Base-by-base conservation (phyloP, 257 asterid genomes). In the Oldenlandia corymbosa region DNA sequence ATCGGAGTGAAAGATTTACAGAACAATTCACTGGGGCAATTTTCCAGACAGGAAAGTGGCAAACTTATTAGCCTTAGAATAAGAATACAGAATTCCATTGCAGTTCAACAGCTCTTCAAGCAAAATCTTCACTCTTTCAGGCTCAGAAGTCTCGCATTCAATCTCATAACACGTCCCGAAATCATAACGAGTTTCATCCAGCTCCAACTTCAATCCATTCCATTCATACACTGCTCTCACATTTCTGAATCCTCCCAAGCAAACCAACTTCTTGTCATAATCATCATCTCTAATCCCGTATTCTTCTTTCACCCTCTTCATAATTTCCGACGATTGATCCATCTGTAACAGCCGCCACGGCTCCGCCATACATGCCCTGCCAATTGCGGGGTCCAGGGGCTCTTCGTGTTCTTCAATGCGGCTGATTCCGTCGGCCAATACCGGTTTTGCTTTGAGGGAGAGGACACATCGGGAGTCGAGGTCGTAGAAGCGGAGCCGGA, bases 401-500 rank as follows among this genome's bases (percentile, higher is more conserved):
- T 91, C 95, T 71, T 91, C 98, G 4, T 84, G 85, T 73, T 88
- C 72, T 48, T 68, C 84, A 21, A 88, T 72, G 36, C 95, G 94
- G 75, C 96, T 88, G 69, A 88, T 80, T 6, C 98, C 96, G 34
- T 58, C 68, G 59, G 88, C 73, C 43, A 91, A 74, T 1, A 67
- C 65, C 50, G 96, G 91, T 16, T 88, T 91, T 37, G 88, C 79
- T 79, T 91, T 88, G 28, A 88, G 83, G 21, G 96, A 84, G 69
- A 91, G 79, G 77, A 80, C 45, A 79, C 88, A 88, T 68, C 63
- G 86, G 71, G 85, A 62, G 30, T 88, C 95, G 56, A 81, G 78
- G 81, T 84, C 91, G 91, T 91, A 88, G 88, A 91, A 91, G 74
- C 98, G 98, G 80, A 91, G 73, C 67, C 98, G 96, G 76, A 91